Percentiles rank a stretch among this genome's conserved stretches.
These are phyloP conservation scores for Tetrahymena thermophila DNA, from an alignment of 73 alveolate species.

Conservation along the genomic window DNA sequence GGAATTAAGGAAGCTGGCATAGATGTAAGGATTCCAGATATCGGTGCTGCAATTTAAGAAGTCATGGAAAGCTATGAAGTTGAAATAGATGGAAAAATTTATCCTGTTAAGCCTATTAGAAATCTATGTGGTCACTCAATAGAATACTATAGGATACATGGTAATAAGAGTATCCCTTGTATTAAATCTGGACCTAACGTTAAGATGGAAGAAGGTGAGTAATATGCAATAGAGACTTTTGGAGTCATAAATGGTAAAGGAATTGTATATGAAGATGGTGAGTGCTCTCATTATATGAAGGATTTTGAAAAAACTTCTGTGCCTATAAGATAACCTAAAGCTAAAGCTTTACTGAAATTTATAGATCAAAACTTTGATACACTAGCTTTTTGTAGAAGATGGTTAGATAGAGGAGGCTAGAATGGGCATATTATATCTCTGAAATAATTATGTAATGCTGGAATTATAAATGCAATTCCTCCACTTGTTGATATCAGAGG, in stretches of 20 bases:
- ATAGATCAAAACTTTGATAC: conserved; percentile 81
- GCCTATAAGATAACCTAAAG: conserved; percentile 76
- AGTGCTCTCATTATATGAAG: conserved; percentile 93
- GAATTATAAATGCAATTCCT: conserved; percentile 72
- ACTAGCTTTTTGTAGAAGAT: conserved; percentile 90
- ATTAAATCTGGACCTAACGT: conserved; percentile 78
- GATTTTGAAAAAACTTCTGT: conserved; percentile 66
- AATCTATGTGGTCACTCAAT: conserved; percentile 92
- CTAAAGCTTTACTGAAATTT: conserved; percentile 72
- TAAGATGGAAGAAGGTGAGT: conserved; percentile 94
- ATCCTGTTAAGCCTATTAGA: conserved; percentile 74
- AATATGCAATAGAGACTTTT: conserved; percentile 96
- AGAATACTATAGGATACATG: conserved; percentile 85
- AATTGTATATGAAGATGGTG: conserved; percentile 78
- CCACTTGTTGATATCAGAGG: conserved; percentile 74
- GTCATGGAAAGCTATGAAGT: conserved; percentile 94
- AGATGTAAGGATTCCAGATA: conserved; percentile 93
- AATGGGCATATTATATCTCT: conserved; percentile 71
- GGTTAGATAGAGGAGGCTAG: conserved; percentile 86
- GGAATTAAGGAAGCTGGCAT: conserved; percentile 94
- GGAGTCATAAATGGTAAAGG: conserved; percentile 97
- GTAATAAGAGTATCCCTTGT: conserved; percentile 93
- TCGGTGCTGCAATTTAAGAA: conserved; percentile 96
- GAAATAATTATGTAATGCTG: conserved; percentile 73
- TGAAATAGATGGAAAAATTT: conserved; percentile 81